These are phyloP conservation scores for Chrysosporium keratinophilum DNA, from an alignment of 2,329 filamentous ascomycete species.

Conservation along the genomic window DNA sequence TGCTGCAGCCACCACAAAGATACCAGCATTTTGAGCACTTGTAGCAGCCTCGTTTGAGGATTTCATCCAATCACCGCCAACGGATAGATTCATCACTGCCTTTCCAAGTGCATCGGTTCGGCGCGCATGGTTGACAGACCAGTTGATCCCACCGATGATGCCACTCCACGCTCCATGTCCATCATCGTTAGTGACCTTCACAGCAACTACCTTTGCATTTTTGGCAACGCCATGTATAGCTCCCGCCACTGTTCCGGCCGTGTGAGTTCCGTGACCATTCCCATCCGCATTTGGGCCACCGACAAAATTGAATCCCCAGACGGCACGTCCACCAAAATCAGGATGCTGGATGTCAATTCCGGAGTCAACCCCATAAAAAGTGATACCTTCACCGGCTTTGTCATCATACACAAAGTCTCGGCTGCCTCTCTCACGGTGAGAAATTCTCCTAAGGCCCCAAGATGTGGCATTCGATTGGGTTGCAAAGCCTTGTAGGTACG, in stretches of 20 bases:
- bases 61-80: slow-evolving; percentile 27
- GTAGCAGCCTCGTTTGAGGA: slow-evolving; percentile 33
- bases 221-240: slow-evolving; percentile 31
- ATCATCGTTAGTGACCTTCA: slow-evolving; percentile 42
- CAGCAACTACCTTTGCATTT: slow-evolving; percentile 33
- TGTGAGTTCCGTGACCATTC: slow-evolving; percentile 33
- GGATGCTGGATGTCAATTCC: slow-evolving; percentile 28
- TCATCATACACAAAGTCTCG: slow-evolving; percentile 30
- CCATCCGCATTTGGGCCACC: slow-evolving; percentile 16
- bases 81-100: slow-evolving; percentile 29
- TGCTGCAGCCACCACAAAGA: slow-evolving; percentile 34
- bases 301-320: slow-evolving; percentile 27
- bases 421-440: slow-evolving; percentile 20
- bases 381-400: slow-evolving; percentile 27
- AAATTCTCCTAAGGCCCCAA: slow-evolving; percentile 30
- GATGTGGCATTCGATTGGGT: slow-evolving; percentile 22
- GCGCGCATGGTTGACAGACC: slow-evolving; percentile 27
- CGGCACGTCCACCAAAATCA: slow-evolving; percentile 31
- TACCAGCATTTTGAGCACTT: slow-evolving; percentile 28
- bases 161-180: slow-evolving; percentile 38
- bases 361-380: slow-evolving; percentile 31
- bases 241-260: slow-evolving; percentile 29
- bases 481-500: not conserved
- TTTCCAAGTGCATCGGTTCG: slow-evolving; percentile 23
- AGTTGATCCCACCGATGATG: slow-evolving; percentile 42